Evolutionary conservation across 768 basidiomycete genomes (phyloP), one percentile per base, ranked within the genome.

Genomic region (Scleroderma citrinum): DNA sequence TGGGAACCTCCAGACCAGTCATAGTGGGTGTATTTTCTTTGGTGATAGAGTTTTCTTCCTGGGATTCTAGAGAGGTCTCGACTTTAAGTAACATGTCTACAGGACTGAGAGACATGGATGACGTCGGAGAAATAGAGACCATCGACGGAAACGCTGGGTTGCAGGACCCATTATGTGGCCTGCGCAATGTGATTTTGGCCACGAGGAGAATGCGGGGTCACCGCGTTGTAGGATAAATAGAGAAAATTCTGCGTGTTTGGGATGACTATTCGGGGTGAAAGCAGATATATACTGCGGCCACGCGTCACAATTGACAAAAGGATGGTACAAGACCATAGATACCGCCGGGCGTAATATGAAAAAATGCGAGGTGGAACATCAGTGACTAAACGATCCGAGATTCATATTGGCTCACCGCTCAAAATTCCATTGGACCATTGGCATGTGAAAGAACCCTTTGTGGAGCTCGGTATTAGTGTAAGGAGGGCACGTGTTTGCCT

Each of bases 381-480:
- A 51, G 37, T 20, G 43, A 21, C 44, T 23, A 48, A 44, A 55
- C 49, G 44, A 51, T 48, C 46, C 41, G 34, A 48, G 47, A 48
- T 56, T 35, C 55, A 53, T 53, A 54, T 51, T 53, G 44, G 59
- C 64, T 62, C 51, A 68, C 64, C 56, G 66, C 47, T 46, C 47
- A 49, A n/a, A 30, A 46, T 54, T 38, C 57, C 56, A 68, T 68
- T 63, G 58, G 62, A 39, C 51, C 21, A 36, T 21, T 44, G 51
- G 50, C 56, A 49, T 35, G 53, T 47, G 56, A 52, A 58, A 57
- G 59, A 64, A 59, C 37, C 34, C 34, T 38, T 41, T 41, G 58
- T 66, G 62, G 56, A 62, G 58, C 52, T 50, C 64, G 59, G 65
- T 49, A 48, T 66, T 68, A 59, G 66, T 66, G 56, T 67, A 56